Base-by-base conservation (phyloP, 345 rosid species). In the Camelina neglecta region DNA sequence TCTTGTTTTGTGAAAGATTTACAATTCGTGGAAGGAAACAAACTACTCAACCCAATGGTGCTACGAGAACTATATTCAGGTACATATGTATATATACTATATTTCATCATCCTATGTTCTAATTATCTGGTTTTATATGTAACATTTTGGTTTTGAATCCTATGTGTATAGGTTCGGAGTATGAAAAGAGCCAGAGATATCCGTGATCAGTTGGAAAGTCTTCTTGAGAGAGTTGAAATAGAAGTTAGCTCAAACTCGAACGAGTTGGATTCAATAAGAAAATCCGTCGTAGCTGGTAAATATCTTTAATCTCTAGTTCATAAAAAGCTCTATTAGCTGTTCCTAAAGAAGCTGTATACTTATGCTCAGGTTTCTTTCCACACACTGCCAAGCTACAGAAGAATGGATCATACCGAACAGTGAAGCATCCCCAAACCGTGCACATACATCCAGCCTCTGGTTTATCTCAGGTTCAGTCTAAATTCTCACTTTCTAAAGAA, bases 41-140 rank as follows among this genome's bases (percentile, higher is more conserved):
- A 90, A 89, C 84, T 90, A 73, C 81, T 87, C 95, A 5, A 93
- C 98, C 0, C 95, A 90, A 51, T 93, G 98, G 98, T 93, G 95
- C 79, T 89, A 89, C 29, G 98, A 93, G 74, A 90, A 86, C 80
- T 93, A 90, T 75, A 90, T 93, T 77, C 98, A 90, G 96, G 96
- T 86, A 10, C 3, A 15, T 67, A 16, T 11, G 13, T 70, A n/a
- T 12, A 38, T 67, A 4, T 3, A 26, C 29, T 26, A 26, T 26
- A 3, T 26, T 2, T 58, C 55, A 64, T 26, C 69, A 64, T 47
- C 39, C 23, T 11, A 31, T 33, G 33, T 50, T 50, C 45, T 58
- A 11, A 45, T 11, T 11, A 6, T 57, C 47, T 3, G 3, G 26
- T 20, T 35, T 4, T 12, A 56, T 55, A 15, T 71, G 36, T 33